Evolutionary conservation across 495 filamentous ascomycete species (phyloP), one percentile per base, ranked within the genome.

Genomic region (Cenococcum geophilum): DNA sequence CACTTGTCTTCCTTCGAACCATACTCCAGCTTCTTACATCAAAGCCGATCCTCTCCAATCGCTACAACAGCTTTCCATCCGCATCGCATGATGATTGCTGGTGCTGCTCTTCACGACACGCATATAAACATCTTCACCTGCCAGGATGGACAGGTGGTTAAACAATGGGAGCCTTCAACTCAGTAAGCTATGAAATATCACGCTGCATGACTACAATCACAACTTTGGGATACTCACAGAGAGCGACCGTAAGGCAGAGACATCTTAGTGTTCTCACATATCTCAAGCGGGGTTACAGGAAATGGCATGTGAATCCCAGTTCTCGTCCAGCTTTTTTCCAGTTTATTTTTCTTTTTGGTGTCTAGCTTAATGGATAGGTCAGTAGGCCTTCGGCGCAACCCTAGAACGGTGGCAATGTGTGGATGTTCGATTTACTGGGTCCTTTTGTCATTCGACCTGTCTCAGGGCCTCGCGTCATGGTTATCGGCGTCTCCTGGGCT

Each of bases 21-120:
- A 0, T 93, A 95, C 72, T 87, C 88, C 16, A 86, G 86, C 68
- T 95, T 96, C 78, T 78, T 96, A 4, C 85, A 90, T 45, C 83
- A 88, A 48, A 62, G 87, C 35, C 59, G 74, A 53, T 82, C 83
- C 40, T 79, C 86, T 0, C 87, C 95, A 0, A 95, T 97, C 54
- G 80, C 89, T n/a, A 77, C 86, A 45, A 92, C 92, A 3, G 87
- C 91, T 0, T 99, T 97, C 79, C 93, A 99, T 74, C 93, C 93
- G 4, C 93, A 99, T 70, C 85, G 89, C 18, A 93, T 95, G 77
- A 82, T 97, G 73, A 77, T 99, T 54, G 93, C 90, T 20, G 91
- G 86, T 61, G 86, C 90, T 0, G 89, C 87, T 10, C 75, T 84
- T 9, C 83, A 85, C 9, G 86, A 89, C 64, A 80, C 84, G 54